Conservation (phyloP, 768 basidiomycete species). For the Dacryopinax spathularia region DNA sequence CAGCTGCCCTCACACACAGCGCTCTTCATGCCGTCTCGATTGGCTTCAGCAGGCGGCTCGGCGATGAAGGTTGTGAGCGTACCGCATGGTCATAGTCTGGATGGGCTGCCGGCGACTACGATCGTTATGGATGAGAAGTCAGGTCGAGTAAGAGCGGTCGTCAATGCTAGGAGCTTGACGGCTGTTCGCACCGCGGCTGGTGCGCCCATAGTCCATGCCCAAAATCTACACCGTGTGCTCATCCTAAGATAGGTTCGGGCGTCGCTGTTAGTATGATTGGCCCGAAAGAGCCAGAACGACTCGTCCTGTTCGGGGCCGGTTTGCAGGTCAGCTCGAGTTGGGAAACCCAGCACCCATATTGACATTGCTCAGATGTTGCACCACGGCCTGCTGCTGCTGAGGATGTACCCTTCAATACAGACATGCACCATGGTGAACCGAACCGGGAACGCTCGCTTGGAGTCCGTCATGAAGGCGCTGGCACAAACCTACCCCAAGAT, state of each 20-base stretch:
- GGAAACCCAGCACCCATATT: not conserved
- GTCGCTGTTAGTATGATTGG: conserved; percentile 41
- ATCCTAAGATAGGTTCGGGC: conserved; percentile 39
- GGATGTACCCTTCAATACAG: conserved; percentile 39
- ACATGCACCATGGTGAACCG: conserved; percentile 53
- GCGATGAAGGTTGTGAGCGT: conserved; percentile 67
- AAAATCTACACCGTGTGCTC: not conserved
- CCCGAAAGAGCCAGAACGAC: conserved; percentile 7
- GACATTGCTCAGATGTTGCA: conserved; percentile 41
- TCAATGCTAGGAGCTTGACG: conserved; percentile 67
- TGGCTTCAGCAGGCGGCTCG: conserved; percentile 39
- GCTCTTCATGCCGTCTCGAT: conserved; percentile 74
- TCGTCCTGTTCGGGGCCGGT: conserved; percentile 62
- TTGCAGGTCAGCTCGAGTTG: not conserved
- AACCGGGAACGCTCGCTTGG: conserved; percentile 35
- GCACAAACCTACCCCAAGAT: not conserved
- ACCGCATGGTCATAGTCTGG: conserved; percentile 33
- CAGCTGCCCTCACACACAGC: conserved; percentile 41
- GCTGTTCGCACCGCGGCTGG: conserved; percentile 74
- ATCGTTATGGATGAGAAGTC: conserved; percentile 57
- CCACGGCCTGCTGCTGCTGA: conserved; percentile 49
- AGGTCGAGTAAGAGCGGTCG: conserved; percentile 54
- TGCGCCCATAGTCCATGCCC: conserved; percentile 20
- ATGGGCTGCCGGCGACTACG: conserved; percentile 64
- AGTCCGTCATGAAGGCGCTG: conserved; percentile 5